Evolutionary conservation across 2,329 filamentous ascomycete species (phyloP), one percentile per base, ranked within the genome.

Genomic region (Aspergillus pseudotamarii): DNA sequence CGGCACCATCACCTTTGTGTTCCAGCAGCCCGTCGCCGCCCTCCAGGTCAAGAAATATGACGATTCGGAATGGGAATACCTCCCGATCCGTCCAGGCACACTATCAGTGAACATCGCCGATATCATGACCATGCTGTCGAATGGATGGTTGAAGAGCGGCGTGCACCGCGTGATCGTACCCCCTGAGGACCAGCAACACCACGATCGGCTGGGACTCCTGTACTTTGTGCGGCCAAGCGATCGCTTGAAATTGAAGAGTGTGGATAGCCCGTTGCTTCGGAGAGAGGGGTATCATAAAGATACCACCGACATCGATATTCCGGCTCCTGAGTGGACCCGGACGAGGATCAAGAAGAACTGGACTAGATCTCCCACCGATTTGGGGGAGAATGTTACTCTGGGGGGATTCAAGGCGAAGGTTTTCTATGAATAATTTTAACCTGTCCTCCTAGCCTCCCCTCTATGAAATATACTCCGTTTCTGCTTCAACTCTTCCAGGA

Each of bases 21-120:
- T 88, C 76, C 78, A 84, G 3, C 86, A 88, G 66, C 85, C 85
- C 0, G 81, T 88, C 0, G 84, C 85, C 0, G 85, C 81, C 0
- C 75, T 88, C 6, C 86, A 88, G 70, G 84, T 88, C 23, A 81
- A 82, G 34, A 78, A 76, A 8, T 70, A 76, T 1, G 76, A 79
- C 1, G 77, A 80, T 0, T 77, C 78, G 0, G 67, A 79, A 1
- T 86, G 83, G 83, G 83, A 81, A 48, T 85, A 78, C 70, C 80
- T 83, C 0, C 79, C 79, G 43, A 80, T 83, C 0, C 75, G 80
- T 0, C 75, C 81, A 1, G 83, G 79, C 0, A 81, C 77, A 6
- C 76, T 85, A n/a, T 82, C 81, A 0, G 82, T 85, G 28, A 85
- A 85, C 60, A 78, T 84, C 0, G 81, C 80, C 6, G 83, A 85